Evolutionary conservation across 2,329 filamentous ascomycete species (phyloP).

Genomic region (Sporothrix protearum): DNA sequence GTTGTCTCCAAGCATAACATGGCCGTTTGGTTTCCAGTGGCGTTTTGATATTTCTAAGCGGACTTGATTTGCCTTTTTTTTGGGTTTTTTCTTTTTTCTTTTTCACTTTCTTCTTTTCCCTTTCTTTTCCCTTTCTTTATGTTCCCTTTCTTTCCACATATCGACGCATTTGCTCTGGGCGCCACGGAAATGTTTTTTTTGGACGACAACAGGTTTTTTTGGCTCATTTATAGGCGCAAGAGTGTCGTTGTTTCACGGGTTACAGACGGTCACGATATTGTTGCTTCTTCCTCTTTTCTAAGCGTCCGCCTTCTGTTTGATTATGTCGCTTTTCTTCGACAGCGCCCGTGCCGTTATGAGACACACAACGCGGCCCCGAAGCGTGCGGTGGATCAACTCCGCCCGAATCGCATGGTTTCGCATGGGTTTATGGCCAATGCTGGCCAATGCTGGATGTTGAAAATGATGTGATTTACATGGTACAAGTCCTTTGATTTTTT

Average conservation of each 20-base stretch:
- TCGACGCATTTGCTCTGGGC: slow-evolving; percentile 10
- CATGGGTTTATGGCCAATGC: background rate
- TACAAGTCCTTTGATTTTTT: background rate
- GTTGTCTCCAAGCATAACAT: slow-evolving; percentile 18
- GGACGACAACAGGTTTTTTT: slow-evolving; percentile 10
- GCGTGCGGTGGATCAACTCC: background rate
- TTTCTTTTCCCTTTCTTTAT: background rate
- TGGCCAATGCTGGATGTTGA: background rate
- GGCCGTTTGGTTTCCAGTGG: slow-evolving; percentile 12
- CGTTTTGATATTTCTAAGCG: background rate
- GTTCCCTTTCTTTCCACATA: background rate
- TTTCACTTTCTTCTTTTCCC: background rate
- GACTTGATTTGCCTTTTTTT: background rate
- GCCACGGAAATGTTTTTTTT: slow-evolving; percentile 13
- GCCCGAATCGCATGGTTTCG: background rate
- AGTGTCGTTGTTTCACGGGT: background rate
- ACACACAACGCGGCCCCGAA: background rate
- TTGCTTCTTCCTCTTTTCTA: background rate
- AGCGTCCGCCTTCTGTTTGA: too few species aligned
- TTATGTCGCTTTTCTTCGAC: background rate
- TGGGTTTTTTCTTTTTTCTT: background rate
- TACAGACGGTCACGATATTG: background rate
- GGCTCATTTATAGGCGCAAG: slow-evolving; percentile 21
- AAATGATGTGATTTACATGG: background rate
- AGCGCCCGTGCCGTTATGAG: background rate